Evolutionary conservation across 805 yeast genomes (phyloP), one percentile per base, ranked within the genome.

Genomic region (Candida lessepsii): DNA sequence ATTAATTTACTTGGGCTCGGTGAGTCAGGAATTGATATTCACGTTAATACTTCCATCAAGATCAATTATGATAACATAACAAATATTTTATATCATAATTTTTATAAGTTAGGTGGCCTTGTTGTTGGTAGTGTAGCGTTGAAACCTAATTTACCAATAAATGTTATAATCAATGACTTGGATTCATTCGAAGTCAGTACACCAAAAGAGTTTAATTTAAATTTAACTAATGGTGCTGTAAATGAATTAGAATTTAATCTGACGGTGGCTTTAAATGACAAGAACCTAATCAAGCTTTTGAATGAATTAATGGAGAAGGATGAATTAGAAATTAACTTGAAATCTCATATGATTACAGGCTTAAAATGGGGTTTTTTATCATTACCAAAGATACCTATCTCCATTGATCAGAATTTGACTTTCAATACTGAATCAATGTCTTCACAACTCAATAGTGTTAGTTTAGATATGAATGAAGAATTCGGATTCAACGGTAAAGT

Each of bases 21-120:
- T 21, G 54, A 53, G 13, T 33, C 38, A 5, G 72, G 73, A 2
- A 32, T 63, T 5, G 49, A 55, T 16, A 48, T 61, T 15, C 61
- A 57, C 37, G 57, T 65, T 13, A 43, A 47, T 4, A 64, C 63
- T 3, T 36, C 54, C 0, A 38, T 65, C 2, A 31, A 44, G 5
- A 48, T 65, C 11, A 42, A 65, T 45, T 67, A 66, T 44, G 57
- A 52, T 35, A 41, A 51, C 7, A 48, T 65, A 5, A 17, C 47
- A 23, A 59, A 51, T 35, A 15, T 35, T 2, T 7, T 63, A 3
- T 58, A 58, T 37, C 49, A 56, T 16, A 37, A 44, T 18, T 27
- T 56, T 1, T 39, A 61, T 20, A 54, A 52, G 32, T 20, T 51
- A 2, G 54, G 53, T 0, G 57, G 62, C 2, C 30, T 51, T 2